Evolutionary conservation across 2,329 filamentous ascomycete species (phyloP), one percentile per base, ranked within the genome.

Genomic region (Calonectria henricotiae): DNA sequence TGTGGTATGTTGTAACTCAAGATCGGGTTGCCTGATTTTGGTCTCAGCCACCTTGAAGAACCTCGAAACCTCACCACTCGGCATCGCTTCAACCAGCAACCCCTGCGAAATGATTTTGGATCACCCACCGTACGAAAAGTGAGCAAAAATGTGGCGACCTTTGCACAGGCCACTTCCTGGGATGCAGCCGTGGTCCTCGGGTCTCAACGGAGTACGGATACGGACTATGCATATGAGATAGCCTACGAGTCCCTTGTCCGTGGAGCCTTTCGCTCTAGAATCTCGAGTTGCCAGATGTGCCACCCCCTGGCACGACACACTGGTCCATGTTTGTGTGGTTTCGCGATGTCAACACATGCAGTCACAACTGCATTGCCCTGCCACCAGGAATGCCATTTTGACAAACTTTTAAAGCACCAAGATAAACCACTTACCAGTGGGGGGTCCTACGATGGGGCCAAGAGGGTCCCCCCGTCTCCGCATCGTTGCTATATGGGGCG

Each of bases 311-410:
- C 15, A 30, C 11, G 62, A 54, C 55, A 62, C 68, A 65, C 65
- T 64, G 71, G 69, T 62, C 71, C 63, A 20, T 43, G 69, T 71
- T 62, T 73, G 71, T 72, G 71, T 71, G 51, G 71, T 71, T 73
- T 67, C 49, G 66, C 49, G 39, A 62, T 73, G 71, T 73, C 71
- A 73, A 71, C 49, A 63, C 62, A 47, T 27, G 60, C 37, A 54
- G 70, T 72, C 70, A 68, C 27, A 49, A 23, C 44, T 32, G 32
- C 37, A n/a, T 17, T 27, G 23, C 39, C 41, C 23, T 30, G 20
- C 20, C 20, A 20, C 20, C 20, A 20, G 20, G 20, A 20, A 20
- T 20, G 20, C 32, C 60, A 39, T 41, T n/a, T 60, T 43, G 12
- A 23, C 35, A 15, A 27, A 47, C 55, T 30, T 47, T 27, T 44